Evolutionary conservation across 225 moss, liverwort and hornwort species (phyloP), one percentile per base, ranked within the genome.

Genomic region (Physcomitrellopsis africana): DNA sequence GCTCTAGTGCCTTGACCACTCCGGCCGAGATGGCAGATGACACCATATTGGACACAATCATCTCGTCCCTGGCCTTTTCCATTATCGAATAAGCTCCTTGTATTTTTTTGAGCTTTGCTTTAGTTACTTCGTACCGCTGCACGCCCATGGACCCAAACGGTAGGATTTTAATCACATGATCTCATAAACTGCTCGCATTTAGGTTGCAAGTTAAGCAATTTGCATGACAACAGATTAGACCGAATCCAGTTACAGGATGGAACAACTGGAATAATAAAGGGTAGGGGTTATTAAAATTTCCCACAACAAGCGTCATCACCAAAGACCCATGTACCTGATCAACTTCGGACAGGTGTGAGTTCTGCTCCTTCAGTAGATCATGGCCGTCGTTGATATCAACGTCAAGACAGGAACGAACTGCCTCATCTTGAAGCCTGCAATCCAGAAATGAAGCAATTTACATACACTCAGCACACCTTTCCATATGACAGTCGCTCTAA

Each of bases 1-100:
- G 88, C 74, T 96, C 92, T 37, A 96, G 74, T 48, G 92, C 93
- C 75, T 82, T 92, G 51, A 78, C 62, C 9, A 80, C 83, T 54
- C 93, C 96, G 71, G 86, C 76, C 46, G 86, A 87, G 71, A 92
- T 74, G 44, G 93, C 96, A 61, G 88, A 75, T 58, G 92, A 76
- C 26, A 93, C 92, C 89, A 96, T 82, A 16, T 17, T 48, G 57
- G 88, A 84, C 64, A 92, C 89, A 51, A 49, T 69, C 49, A 71
- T 73, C 72, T 93, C 89, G 79, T 84, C 88, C 58, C 72, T 80
- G 69, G 81, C 65, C 65, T 48, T 73, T 63, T 73, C 81, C 82
- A 89, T 81, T 43, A 14, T 55, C 20, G 79, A 80, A 74, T 79
- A 85, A 29, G 68, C 77, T 63, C 89, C 92, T 65, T 85, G 89